Evolutionary conservation across 1,284 basidiomycete species (phyloP), one percentile per base, ranked within the genome.

Genomic region (Cutaneotrichosporon sp.): DNA sequence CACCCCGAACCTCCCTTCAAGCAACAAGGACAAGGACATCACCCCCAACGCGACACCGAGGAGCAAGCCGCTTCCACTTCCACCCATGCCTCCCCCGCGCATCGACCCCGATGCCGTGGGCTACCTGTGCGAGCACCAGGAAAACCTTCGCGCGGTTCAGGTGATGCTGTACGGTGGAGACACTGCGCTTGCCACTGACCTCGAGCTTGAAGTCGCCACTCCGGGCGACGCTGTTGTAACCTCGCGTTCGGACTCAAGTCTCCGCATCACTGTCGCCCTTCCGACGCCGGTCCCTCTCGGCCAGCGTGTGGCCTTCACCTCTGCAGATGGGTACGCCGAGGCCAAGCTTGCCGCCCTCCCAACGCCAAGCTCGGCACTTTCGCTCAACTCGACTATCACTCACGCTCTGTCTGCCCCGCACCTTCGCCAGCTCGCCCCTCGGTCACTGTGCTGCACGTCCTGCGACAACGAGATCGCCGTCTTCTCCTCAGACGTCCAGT

Each of bases 51-150:
- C 42, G 17, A 31, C 42, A 12, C 42, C 42, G 10, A 41, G 26
- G 16, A 12, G 20, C 14, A 22, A 22, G 4, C 12, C 38, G 12
- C 11, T 41, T 20, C 38, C 38, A 22, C 24, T 41, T 14, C 38
- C 38, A 6, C 29, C 19, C 19, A 29, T 26, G 5, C 26, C 37
- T 6, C 27, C 37, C 5, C 34, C 25, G 1, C 34, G 37, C 26
- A 37, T 49, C 37, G 37, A 52, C 45, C 37, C 45, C 16, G 39
- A 42, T 16, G 22, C 31, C 14, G 27, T 70, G 5, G 50, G 60
- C 1, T 90, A 87, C 64, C 80, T 91, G 27, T 88, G 87, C 4
- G 90, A 92, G 68, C 81, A 87, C 65, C 88, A 91, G 68, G 88
- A 90, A 66, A 87, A 82, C 49, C 79, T 92, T 0, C 82, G 83